Base-by-base conservation (phyloP, 768 basidiomycete species). In the Vararia minispora region DNA sequence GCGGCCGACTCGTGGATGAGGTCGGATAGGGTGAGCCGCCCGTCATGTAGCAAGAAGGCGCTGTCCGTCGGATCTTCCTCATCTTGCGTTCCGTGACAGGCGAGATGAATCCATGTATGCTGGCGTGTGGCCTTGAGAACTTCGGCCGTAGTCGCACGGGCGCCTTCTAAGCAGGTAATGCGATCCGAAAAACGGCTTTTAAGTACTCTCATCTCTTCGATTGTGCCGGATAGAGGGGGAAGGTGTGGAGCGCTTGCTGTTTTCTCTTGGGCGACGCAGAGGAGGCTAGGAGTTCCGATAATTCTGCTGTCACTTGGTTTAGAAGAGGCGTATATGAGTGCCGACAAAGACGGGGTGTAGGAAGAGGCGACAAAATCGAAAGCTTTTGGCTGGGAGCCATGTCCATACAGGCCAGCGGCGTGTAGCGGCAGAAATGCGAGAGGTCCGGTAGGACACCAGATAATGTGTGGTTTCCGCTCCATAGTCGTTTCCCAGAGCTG, bases 61-160 rank as follows among this genome's bases (percentile, higher is more conserved):
- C 45, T 46, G 22, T 42, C 34, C 20, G 31, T 41, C 11, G 45
- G 45, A 20, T 43, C 23, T 11, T 35, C 13, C 5, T 21, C 26
- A 20, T 45, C 38, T 10, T 45, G 46, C 18, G 17, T 31, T 5
- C 46, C 46, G 21, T 48, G 46, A 21, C 44, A 48, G 32, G 44
- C 45, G 31, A 48, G 24, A 32, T 45, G 46, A 3, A 48, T 28
- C 40, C 40, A 45, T 14, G 23, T 21, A 20, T 35, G 16, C 28
- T 30, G 28, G 26, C 45, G 25, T 11, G 7, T 45, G 24, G 8
- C 45, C 44, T 16, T 34, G n/a, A 11, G 35, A 31, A 7, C 24
- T 18, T 3, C 35, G 41, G 27, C 44, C 39, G 9, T 14, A 13
- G 13, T 33, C 18, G 32, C 13, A 16, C 14, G 32, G 18, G 32